phyloP scores from a whole-genome alignment of 2,329 filamentous ascomycete genomes.

The Colletotrichum aenigma region DNA sequence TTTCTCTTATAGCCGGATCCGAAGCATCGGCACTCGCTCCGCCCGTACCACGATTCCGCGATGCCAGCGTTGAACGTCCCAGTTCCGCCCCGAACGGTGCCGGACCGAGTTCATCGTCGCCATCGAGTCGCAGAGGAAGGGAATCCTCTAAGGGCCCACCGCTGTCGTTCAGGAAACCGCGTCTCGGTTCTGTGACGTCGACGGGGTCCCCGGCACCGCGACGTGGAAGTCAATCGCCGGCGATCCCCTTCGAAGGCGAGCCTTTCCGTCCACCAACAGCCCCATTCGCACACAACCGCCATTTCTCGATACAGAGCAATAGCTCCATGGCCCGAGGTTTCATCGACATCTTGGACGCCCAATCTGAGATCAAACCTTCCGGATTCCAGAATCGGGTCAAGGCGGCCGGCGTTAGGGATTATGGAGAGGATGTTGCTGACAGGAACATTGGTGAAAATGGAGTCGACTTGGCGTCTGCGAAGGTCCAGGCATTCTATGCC shows the following conservation, averaged over 20 bases:
- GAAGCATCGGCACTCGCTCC: slow-evolving; percentile 32
- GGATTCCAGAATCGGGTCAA: slow-evolving; percentile 54
- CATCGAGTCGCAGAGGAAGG: slow-evolving; percentile 11
- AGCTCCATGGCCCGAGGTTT: slow-evolving; percentile 31
- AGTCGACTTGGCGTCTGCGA: slow-evolving; percentile 34
- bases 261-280: slow-evolving; percentile 21
- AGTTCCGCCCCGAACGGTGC: slow-evolving; percentile 35
- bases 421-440: slow-evolving; percentile 70
- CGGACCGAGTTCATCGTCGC: background rate
- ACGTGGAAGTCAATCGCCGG: background rate
- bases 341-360: slow-evolving; percentile 64
- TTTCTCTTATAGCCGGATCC: slow-evolving; percentile 21
- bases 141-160: slow-evolving; percentile 20
- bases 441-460: slow-evolving; percentile 55
- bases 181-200: slow-evolving; percentile 1
- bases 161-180: slow-evolving; percentile 20
- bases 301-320: slow-evolving; percentile 36
- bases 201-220: background rate
- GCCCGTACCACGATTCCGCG: slow-evolving; percentile 31
- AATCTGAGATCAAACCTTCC: slow-evolving; percentile 52
- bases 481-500: slow-evolving; percentile 40
- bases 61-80: slow-evolving; percentile 35
- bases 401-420: slow-evolving; percentile 56
- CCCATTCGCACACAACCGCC: slow-evolving; percentile 29
- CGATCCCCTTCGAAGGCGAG: background rate